Evolutionary conservation across 2,329 filamentous ascomycete genomes (phyloP).

Genomic region (Aspergillus fumigatiaffinis): DNA sequence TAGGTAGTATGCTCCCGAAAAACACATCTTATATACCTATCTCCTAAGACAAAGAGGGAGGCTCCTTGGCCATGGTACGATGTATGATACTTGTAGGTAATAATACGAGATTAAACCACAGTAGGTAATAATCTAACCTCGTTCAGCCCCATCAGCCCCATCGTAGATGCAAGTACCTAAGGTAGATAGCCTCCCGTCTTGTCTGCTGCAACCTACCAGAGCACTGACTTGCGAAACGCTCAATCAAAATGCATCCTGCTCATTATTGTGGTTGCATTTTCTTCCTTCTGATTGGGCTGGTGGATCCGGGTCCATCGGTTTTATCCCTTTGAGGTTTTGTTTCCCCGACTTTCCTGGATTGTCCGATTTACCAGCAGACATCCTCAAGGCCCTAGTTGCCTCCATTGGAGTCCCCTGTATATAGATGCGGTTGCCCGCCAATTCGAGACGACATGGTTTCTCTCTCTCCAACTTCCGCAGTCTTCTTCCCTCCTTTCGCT

Average conservation of each 20-base stretch:
- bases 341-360: neutral
- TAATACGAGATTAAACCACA: neutral
- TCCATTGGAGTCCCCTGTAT: neutral
- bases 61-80: no score
- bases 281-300: neutral
- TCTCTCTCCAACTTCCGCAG: constrained; percentile 2
- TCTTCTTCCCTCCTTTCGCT: neutral
- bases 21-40: no score
- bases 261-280: neutral
- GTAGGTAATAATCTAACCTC: neutral
- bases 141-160: neutral
- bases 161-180: neutral
- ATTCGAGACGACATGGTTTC: neutral
- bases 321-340: neutral
- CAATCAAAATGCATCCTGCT: neutral
- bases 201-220: neutral
- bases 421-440: neutral
- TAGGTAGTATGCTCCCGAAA: neutral
- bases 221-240: neutral
- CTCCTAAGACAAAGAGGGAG: no score
- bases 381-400: no score
- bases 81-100: neutral
- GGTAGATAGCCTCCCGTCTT: no score
- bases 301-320: neutral
- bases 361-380: neutral